A percentile compares a stretch with the other conserved stretches of the same genome.
These are phyloP conservation scores for Graphiopsis chlorocephala DNA, from an alignment of 2,329 filamentous ascomycete species.

Conservation along the genomic window DNA sequence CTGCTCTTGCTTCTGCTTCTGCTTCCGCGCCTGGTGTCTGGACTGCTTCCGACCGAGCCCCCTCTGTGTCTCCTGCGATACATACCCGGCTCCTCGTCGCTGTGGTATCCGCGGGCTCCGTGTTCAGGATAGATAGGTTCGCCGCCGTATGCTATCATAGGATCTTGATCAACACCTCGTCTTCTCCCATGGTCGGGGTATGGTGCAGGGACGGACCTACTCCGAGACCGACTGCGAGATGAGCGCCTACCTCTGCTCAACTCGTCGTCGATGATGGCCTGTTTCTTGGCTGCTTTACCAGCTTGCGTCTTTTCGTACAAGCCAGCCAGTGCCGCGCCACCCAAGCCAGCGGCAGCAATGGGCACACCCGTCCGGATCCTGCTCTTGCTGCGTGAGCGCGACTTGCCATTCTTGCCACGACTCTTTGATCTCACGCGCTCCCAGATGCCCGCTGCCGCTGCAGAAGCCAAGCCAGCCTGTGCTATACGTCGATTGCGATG, in stretches of 20 bases:
- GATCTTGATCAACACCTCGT: conserved; percentile 44
- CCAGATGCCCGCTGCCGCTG: conserved; percentile 60
- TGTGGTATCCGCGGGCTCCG: conserved; percentile 39
- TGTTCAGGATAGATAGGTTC: conserved; percentile 59
- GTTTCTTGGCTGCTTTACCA: conserved; percentile 54
- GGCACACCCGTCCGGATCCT: conserved; percentile 56
- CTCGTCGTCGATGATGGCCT: conserved; percentile 38
- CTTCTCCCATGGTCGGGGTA: conserved; percentile 40
- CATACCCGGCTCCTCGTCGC: conserved; percentile 41
- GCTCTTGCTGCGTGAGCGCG: conserved; percentile 50
- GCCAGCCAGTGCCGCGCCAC: conserved; percentile 59
- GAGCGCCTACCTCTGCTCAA: conserved; percentile 27
- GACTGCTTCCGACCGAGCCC: conserved; percentile 42
- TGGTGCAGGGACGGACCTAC: conserved; percentile 42
- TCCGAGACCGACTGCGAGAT: conserved; percentile 39
- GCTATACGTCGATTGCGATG: conserved; percentile 60
- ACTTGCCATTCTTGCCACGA: conserved; percentile 44
- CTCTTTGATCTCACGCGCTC: conserved; percentile 59
- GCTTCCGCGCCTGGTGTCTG: conserved; percentile 34
- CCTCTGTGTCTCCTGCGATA: conserved; percentile 44
- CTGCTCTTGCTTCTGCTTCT: conserved; percentile 37
- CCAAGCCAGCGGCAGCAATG: conserved; percentile 59
- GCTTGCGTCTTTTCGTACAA: conserved; percentile 63
- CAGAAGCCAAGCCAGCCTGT: conserved; percentile 60
- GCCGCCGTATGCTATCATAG: conserved; percentile 63